phyloP scores from a whole-genome alignment of 164 flowering plant genomes.

The Magnolia officinalis region DNA sequence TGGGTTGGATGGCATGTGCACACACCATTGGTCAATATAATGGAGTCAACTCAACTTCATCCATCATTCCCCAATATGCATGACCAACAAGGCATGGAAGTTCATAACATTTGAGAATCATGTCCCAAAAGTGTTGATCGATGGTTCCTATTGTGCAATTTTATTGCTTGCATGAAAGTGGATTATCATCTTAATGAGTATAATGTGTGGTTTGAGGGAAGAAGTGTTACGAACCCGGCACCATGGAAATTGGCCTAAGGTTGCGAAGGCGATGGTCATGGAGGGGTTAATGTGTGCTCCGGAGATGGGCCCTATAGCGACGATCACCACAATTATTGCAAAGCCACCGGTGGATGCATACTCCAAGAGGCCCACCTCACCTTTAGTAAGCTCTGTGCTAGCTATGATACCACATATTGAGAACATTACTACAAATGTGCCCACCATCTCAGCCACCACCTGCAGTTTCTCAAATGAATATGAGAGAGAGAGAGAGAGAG shows the following conservation, averaged over 20 bases:
- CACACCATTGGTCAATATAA: too few species aligned
- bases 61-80: too few species aligned
- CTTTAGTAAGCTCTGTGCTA: constrained; percentile 34
- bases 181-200: not conserved
- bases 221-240: constrained; percentile 34
- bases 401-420: constrained; percentile 59
- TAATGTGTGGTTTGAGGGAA: not conserved
- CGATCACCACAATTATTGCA: constrained; percentile 45
- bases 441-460: constrained; percentile 68
- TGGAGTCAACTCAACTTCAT: too few species aligned
- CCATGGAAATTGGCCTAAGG: constrained; percentile 66
- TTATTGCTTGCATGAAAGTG: not conserved
- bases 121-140: too few species aligned
- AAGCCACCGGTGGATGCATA: constrained; percentile 69
- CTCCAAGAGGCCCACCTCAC: constrained; percentile 53
- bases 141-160: too few species aligned
- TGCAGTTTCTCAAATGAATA: constrained; percentile 16
- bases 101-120: too few species aligned
- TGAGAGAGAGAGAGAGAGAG: not conserved
- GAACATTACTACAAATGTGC: constrained; percentile 67
- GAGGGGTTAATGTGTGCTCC: constrained; percentile 88
- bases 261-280: constrained; percentile 62
- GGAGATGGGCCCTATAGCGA: constrained; percentile 65
- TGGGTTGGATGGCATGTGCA: too few species aligned
- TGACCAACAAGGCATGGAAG: too few species aligned